These are phyloP conservation scores for Solanum etuberosum DNA, from an alignment of 257 asterid species.

Conservation along the genomic window DNA sequence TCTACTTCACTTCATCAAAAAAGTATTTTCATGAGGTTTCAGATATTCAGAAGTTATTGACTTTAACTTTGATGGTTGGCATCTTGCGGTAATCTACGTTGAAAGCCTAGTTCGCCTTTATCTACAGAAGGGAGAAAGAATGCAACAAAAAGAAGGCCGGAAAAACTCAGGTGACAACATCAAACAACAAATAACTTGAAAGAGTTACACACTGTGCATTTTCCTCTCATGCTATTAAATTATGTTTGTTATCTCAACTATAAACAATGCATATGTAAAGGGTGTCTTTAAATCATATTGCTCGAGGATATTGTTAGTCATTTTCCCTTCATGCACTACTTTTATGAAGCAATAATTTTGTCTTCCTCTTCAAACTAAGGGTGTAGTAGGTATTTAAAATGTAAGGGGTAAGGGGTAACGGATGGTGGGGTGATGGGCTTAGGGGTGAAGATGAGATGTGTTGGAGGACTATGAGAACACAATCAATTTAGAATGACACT, in stretches of 20 bases:
- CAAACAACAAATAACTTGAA: neutral
- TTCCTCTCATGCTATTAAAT: neutral
- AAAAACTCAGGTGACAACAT: neutral
- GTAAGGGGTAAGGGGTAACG: neutral
- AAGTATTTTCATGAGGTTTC: slow-evolving; percentile 4
- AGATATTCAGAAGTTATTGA: slow-evolving; percentile 12
- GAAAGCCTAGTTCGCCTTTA: neutral
- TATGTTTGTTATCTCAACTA: neutral
- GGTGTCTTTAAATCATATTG: neutral
- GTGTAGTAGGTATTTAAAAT: neutral
- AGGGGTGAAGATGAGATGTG: neutral
- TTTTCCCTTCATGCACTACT: neutral
- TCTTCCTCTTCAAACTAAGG: neutral
- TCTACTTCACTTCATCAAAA: too few relatives aligned
- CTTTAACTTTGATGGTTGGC: neutral
- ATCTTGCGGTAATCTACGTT: slow-evolving; percentile 1
- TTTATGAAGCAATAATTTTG: neutral
- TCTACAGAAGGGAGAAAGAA: neutral
- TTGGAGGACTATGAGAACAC: neutral
- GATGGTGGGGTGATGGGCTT: neutral
- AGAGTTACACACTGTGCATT: neutral
- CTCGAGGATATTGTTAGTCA: neutral
- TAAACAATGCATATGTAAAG: neutral
- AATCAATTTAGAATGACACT: neutral
- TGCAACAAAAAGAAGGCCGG: neutral